These are phyloP conservation scores for Takashimella tepidaria DNA, from an alignment of 1,284 basidiomycete genomes.

Conservation along the genomic window DNA sequence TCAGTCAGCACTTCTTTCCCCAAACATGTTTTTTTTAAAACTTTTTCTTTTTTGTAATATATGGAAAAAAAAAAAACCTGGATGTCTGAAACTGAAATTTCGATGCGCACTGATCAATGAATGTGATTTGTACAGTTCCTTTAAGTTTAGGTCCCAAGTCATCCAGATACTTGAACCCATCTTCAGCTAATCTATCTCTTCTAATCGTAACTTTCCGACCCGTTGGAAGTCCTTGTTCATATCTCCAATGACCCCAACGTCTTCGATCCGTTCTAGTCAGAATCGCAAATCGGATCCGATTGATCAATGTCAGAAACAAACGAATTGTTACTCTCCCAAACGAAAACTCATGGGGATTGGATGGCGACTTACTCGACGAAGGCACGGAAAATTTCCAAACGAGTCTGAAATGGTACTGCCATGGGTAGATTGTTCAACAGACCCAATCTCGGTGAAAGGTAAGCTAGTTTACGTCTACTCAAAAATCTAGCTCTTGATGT, in stretches of 20 bases:
- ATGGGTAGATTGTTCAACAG: slow-evolving; percentile 96
- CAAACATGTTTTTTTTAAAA: too few species aligned
- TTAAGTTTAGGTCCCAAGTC: slow-evolving; percentile 67
- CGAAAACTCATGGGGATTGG: background rate
- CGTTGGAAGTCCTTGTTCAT: slow-evolving; percentile 8
- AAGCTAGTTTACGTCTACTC: slow-evolving; percentile 66
- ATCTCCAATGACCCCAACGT: background rate
- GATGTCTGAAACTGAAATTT: too few species aligned
- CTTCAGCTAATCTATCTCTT: slow-evolving; percentile 71
- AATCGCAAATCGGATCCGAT: slow-evolving; percentile 4
- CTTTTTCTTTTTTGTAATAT: too few species aligned
- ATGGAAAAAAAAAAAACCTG: too few species aligned
- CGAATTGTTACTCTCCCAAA: background rate
- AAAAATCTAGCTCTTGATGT: slow-evolving; percentile 47
- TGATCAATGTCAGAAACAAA: background rate
- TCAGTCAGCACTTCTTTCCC: slow-evolving; percentile 4
- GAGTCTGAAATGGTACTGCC: slow-evolving; percentile 85
- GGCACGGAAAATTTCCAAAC: slow-evolving; percentile 81
- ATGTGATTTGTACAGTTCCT: slow-evolving; percentile 74
- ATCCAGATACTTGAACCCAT: slow-evolving; percentile 70
- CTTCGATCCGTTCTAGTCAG: slow-evolving; percentile 6
- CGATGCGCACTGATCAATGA: slow-evolving; percentile 68
- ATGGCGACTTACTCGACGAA: slow-evolving; percentile 61
- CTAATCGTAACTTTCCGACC: slow-evolving; percentile 58
- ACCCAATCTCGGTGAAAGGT: slow-evolving; percentile 76